phyloP scores from a whole-genome alignment of 192 early-diverging fungal species.

The Phlyctochytrium bullatum region DNA sequence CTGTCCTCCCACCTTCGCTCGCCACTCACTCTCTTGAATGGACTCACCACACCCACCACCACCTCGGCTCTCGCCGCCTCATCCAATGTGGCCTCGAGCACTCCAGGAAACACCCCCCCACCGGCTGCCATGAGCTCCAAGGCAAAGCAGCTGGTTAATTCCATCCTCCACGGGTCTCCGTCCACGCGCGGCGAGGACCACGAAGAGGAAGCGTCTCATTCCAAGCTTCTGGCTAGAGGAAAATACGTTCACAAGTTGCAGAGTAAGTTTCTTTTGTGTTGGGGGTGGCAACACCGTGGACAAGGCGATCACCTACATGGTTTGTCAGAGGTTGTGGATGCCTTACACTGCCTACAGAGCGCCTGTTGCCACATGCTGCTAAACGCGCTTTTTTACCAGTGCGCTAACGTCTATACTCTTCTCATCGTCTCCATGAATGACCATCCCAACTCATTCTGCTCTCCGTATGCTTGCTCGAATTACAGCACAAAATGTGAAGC shows the following conservation, averaged over 20 bases:
- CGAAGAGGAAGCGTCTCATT: conserved; percentile 55
- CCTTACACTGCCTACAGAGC: no score
- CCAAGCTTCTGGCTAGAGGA: conserved; percentile 74
- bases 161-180: conserved; percentile 57
- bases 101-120: background rate
- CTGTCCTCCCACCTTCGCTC: no score
- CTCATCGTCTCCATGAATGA: no score
- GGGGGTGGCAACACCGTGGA: background rate
- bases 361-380: no score
- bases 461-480: background rate
- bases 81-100: background rate
- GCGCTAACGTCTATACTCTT: no score
- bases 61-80: background rate
- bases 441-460: no score
- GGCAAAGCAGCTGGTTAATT: conserved; percentile 40
- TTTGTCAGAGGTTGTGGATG: no score
- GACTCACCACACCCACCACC: background rate
- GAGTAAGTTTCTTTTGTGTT: conserved; percentile 44
- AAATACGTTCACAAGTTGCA: conserved; percentile 90
- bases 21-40: no score
- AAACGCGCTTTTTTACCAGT: no score
- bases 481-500: conserved; percentile 77
- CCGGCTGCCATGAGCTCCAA: background rate
- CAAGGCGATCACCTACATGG: no score
- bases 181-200: background rate